Conservation (phyloP, 108 stramenopile genomes). For the Discostella pseudostelligera region DNA sequence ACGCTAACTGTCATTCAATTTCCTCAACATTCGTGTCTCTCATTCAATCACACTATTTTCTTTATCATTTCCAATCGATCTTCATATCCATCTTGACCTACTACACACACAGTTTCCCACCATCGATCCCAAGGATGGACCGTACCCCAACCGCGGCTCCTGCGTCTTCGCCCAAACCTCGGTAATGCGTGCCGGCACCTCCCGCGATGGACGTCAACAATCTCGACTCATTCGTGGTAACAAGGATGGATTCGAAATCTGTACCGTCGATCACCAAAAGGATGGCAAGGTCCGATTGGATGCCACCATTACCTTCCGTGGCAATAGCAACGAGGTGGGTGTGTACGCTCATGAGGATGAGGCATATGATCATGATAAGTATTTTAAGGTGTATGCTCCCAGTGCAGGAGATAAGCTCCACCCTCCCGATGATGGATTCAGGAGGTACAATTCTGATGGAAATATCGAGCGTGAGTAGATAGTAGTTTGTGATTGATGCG, state of each 20-base stretch:
- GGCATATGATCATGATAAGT: slow-evolving; percentile 73
- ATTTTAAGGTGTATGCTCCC: slow-evolving; percentile 69
- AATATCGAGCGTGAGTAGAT: slow-evolving; percentile 43
- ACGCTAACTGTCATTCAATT: too few species aligned
- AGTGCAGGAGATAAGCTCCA: slow-evolving; percentile 54
- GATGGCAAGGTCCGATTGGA: slow-evolving; percentile 67
- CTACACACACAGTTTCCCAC: slow-evolving; percentile 56
- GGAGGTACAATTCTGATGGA: slow-evolving; percentile 46
- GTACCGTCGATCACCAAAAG: slow-evolving; percentile 87
- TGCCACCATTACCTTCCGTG: slow-evolving; percentile 55
- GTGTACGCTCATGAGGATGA: slow-evolving; percentile 80
- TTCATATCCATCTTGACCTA: too few species aligned
- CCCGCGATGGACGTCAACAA: slow-evolving; percentile 87
- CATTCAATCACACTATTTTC: neutral
- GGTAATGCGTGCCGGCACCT: slow-evolving; percentile 81
- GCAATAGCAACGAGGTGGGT: slow-evolving; percentile 56
- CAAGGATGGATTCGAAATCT: slow-evolving; percentile 82
- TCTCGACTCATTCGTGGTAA: slow-evolving; percentile 85
- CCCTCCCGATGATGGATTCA: slow-evolving; percentile 58
- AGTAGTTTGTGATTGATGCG: too few species aligned
- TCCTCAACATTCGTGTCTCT: neutral
- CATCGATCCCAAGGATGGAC: slow-evolving; percentile 59
- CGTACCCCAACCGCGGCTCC: slow-evolving; percentile 71
- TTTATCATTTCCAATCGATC: slow-evolving; percentile 3
- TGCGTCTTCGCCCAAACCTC: slow-evolving; percentile 84